Evolutionary conservation across 2,329 filamentous ascomycete species (phyloP).

Genomic region (Talaromyces sp.): DNA sequence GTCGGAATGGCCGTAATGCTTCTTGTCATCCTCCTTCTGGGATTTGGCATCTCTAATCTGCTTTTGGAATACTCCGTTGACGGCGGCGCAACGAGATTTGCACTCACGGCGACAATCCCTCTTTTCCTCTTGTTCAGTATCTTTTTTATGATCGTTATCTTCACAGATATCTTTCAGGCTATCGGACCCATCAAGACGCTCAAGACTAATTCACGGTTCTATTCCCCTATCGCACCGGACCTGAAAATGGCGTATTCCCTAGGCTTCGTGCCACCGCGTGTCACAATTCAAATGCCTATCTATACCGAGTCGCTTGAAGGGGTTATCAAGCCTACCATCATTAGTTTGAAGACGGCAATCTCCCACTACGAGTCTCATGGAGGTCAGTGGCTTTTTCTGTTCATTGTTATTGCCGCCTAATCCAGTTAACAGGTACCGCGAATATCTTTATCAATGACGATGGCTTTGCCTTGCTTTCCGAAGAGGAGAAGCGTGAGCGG

Average conservation of each 20-base stretch:
- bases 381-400: conserved; percentile 1
- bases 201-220: conserved; percentile 43
- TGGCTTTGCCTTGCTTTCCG: conserved; percentile 34
- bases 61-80: conserved; percentile 37
- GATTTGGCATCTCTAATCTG: conserved; percentile 37
- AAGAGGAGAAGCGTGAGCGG: conserved; percentile 41
- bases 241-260: conserved; percentile 17
- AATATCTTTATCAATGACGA: conserved; percentile 39
- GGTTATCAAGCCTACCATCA: conserved; percentile 58
- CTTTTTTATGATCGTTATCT: conserved; percentile 49
- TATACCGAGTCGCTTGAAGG: conserved; percentile 75
- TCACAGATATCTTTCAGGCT: conserved; percentile 47
- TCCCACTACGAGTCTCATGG: conserved; percentile 48
- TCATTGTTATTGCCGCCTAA: conserved; percentile 12
- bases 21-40: conserved; percentile 37
- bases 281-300: conserved; percentile 78
- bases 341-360: conserved; percentile 54
- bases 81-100: conserved; percentile 28
- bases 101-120: conserved; percentile 29
- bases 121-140: conserved; percentile 36
- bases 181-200: conserved; percentile 47
- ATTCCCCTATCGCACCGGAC: conserved; percentile 30
- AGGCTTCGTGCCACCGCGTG: conserved; percentile 28
- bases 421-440: conserved; percentile 38
- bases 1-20: conserved; percentile 37